phyloP scores from a whole-genome alignment of 1,284 basidiomycete genomes.

The Pulchroboletus neoregius region DNA sequence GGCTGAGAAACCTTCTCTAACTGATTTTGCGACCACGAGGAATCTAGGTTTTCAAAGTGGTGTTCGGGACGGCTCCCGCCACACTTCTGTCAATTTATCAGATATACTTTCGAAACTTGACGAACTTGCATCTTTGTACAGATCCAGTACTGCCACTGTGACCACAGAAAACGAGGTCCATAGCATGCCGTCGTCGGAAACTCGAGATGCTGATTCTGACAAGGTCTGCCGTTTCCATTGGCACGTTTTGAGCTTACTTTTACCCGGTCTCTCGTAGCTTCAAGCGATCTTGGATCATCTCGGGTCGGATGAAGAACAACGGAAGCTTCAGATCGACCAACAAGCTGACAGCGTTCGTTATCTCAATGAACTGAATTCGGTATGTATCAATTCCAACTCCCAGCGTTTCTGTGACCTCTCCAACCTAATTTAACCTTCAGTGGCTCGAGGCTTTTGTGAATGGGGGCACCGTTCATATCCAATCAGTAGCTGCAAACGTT shows the following conservation, averaged over 20 bases:
- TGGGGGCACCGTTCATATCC: slow-evolving; percentile 67
- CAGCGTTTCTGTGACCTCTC: neutral
- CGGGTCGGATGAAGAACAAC: slow-evolving; percentile 44
- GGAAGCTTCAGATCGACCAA: slow-evolving; percentile 49
- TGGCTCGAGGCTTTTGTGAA: slow-evolving; percentile 83
- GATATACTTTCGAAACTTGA: slow-evolving; percentile 31
- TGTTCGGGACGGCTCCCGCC: neutral
- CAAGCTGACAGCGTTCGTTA: slow-evolving; percentile 71
- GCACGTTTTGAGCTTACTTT: neutral
- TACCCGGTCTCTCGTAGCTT: slow-evolving; percentile 31
- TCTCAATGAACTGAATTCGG: slow-evolving; percentile 68
- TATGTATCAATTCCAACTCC: slow-evolving; percentile 29
- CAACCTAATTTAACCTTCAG: slow-evolving; percentile 34
- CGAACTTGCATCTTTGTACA: slow-evolving; percentile 26
- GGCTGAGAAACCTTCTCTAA: neutral
- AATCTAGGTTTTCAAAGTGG: slow-evolving; percentile 1
- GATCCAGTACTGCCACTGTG: slow-evolving; percentile 2
- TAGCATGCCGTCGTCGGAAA: slow-evolving; percentile 1
- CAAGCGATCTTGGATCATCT: slow-evolving; percentile 44
- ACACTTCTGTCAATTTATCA: slow-evolving; percentile 14
- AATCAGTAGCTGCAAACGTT: slow-evolving; percentile 55
- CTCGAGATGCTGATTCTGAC: slow-evolving; percentile 13
- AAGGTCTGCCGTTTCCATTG: slow-evolving; percentile 19
- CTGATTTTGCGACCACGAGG: slow-evolving; percentile 1
- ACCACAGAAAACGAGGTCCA: slow-evolving; percentile 3